Evolutionary conservation across 1,139 yeast genomes (phyloP), one percentile per base, ranked within the genome.

Genomic region (Blastobotrys malaysiensis): DNA sequence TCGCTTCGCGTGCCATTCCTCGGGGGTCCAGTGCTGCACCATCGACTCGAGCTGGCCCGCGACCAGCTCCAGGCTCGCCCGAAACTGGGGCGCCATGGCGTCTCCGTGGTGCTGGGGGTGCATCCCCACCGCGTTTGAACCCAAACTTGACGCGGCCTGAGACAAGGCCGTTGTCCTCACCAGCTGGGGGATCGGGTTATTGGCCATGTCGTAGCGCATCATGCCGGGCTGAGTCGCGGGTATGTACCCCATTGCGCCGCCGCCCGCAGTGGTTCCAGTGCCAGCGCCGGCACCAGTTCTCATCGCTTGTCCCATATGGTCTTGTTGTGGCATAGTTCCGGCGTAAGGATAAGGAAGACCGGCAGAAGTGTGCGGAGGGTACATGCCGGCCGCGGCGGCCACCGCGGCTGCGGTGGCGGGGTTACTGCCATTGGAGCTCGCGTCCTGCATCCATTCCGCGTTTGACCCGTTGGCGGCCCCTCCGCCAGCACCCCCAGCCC

Each of bases 11-110:
- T 62, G 60, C 65, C 66, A 62, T 52, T 71, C 74, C 31, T 64
- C 65, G 31, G 61, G 58, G 1, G 70, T 61, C 74, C 74, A 71
- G 54, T 64, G 59, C 39, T 59, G 63, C 5, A 71, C 64, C 68
- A 73, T 64, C 19, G 59, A 59, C 46, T 64, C 68, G 45, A 74
- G 61, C 51, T 73, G 65, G 9, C 76, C 75, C 5, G 18, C 11
- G 9, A 63, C 59, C 19, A 73, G 65, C 18, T 66, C 67, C 13
- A 69, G 59, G 24, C 63, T 63, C n/a, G 71, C 71, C 27, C 67
- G 60, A 16, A 54, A 57, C 20, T 57, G 60, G 13, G 57, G 52
- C 4, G 61, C 53, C 53, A 56, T 52, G n/a, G 55, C 50, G 39
- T 50, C 55, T n/a, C 43, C 43, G 39, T 53, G 52, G 51, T 50